Evolutionary conservation across 2,329 filamentous ascomycete genomes (phyloP).

Genomic region (Monosporascus ibericus): DNA sequence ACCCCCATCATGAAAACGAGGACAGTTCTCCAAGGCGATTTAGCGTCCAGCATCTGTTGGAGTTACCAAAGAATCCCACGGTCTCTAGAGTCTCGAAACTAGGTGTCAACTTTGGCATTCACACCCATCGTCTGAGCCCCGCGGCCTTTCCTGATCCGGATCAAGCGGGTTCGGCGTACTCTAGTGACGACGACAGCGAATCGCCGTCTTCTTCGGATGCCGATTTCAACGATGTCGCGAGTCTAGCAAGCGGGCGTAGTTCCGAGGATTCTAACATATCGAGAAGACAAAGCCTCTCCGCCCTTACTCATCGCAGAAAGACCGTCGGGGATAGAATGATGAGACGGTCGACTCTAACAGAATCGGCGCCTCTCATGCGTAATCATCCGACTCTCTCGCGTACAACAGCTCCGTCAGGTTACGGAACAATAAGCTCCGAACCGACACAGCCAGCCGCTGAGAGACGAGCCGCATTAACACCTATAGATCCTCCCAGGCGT

Average conservation of each 20-base stretch:
- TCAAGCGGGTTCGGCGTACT: conserved; percentile 10
- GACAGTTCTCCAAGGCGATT: conserved; percentile 25
- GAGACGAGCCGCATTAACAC: conserved; percentile 8
- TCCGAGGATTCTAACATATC: conserved; percentile 28
- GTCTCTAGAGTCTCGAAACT: conserved; percentile 46
- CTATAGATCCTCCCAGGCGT: conserved; percentile 3
- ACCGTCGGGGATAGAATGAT: conserved; percentile 35
- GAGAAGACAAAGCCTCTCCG: conserved; percentile 19
- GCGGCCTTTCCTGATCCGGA: conserved; percentile 43
- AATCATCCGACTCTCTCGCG: conserved; percentile 5
- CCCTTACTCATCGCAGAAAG: conserved; percentile 24
- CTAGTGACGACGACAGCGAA: conserved; percentile 16
- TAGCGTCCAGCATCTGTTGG: conserved; percentile 54
- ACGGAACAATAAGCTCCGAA: conserved; percentile 18
- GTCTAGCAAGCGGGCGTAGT: conserved; percentile 36
- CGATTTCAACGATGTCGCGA: conserved; percentile 32
- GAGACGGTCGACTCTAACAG: conserved; percentile 23
- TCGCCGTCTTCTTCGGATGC: conserved; percentile 18
- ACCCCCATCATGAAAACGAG: conserved; percentile 30
- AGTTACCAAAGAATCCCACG: conserved; percentile 55
- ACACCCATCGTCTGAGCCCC: conserved; percentile 64
- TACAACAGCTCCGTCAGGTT: conserved; percentile 12
- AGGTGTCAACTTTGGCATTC: conserved; percentile 66
- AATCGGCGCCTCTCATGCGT: conserved; percentile 10
- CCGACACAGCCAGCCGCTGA: background rate